Conservation (phyloP, 495 filamentous ascomycete genomes). For the Penicilliopsis zonata region DNA sequence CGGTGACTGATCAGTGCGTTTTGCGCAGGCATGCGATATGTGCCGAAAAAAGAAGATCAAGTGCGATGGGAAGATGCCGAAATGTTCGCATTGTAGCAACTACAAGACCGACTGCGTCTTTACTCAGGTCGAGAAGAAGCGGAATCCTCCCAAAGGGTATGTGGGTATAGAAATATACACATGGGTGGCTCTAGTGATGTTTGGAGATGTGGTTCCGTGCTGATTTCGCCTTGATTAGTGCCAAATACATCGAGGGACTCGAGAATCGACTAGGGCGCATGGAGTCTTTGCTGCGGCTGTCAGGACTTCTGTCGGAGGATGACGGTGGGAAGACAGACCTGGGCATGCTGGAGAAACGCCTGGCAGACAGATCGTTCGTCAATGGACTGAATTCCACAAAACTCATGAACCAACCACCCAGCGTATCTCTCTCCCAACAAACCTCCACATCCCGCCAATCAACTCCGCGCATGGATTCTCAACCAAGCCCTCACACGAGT, state of each 20-base stretch:
- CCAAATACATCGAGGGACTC: constrained; percentile 96
- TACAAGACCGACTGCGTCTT: constrained; percentile 98
- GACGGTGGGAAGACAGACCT: constrained; percentile 83
- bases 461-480: constrained; percentile 36
- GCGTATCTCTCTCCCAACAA: constrained; percentile 13
- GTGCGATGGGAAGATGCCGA: constrained; percentile 91
- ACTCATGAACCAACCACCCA: constrained; percentile 16
- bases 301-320: constrained; percentile 77
- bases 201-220: constrained; percentile 2
- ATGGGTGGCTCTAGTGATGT: constrained; percentile 8
- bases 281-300: constrained; percentile 80
- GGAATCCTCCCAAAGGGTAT: constrained; percentile 93
- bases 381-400: constrained; percentile 25
- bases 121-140: constrained; percentile 97
- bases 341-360: constrained; percentile 70
- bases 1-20: constrained; percentile 10
- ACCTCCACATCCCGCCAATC: constrained; percentile 26
- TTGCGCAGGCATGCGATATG: constrained; percentile 84
- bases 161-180: constrained; percentile 6
- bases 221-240: constrained; percentile 37
- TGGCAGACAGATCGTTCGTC: constrained; percentile 50
- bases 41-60: constrained; percentile 99
- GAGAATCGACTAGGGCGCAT: constrained; percentile 91
- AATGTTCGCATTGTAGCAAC: constrained; percentile 92
- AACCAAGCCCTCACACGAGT: constrained; percentile 47